Percentiles rank a stretch among this genome's conserved stretches.
phyloP scores from a whole-genome alignment of 352 stramenopile genomes.

The Pythium periplocum region DNA sequence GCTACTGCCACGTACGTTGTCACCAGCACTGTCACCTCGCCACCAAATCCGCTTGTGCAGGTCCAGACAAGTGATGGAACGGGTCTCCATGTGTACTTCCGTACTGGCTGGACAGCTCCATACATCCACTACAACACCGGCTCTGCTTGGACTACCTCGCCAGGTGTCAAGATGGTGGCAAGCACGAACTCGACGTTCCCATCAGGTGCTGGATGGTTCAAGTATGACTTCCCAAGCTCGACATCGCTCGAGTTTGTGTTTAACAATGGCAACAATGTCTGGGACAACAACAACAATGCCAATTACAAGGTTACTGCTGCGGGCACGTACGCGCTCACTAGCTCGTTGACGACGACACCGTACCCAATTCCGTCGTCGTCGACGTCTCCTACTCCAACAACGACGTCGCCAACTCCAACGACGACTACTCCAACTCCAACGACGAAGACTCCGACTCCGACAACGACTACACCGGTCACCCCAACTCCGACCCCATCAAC shows the following conservation, averaged over 20 bases:
- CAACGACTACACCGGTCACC: no score
- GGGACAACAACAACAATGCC: slow-evolving; percentile 36
- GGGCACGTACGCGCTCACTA: slow-evolving; percentile 23
- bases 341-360: slow-evolving; percentile 6
- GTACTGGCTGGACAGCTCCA: slow-evolving; percentile 33
- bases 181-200: slow-evolving; percentile 31
- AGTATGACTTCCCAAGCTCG: slow-evolving; percentile 22
- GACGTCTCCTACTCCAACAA: background rate
- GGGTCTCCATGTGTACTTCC: slow-evolving; percentile 41
- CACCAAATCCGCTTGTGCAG: slow-evolving; percentile 9
- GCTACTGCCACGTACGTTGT: slow-evolving; percentile 25
- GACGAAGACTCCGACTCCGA: background rate
- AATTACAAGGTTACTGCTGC: slow-evolving; percentile 32
- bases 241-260: slow-evolving; percentile 31
- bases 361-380: slow-evolving; percentile 5
- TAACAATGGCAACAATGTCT: slow-evolving; percentile 33
- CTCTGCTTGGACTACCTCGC: slow-evolving; percentile 26
- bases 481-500: no score
- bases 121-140: slow-evolving; percentile 47
- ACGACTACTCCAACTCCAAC: background rate
- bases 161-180: slow-evolving; percentile 21
- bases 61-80: slow-evolving; percentile 26
- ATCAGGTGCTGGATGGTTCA: slow-evolving; percentile 32
- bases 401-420: background rate
- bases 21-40: slow-evolving; percentile 2